These are phyloP conservation scores for Coemansia sp. DNA, from an alignment of 192 early-diverging fungal species.

Conservation along the genomic window DNA sequence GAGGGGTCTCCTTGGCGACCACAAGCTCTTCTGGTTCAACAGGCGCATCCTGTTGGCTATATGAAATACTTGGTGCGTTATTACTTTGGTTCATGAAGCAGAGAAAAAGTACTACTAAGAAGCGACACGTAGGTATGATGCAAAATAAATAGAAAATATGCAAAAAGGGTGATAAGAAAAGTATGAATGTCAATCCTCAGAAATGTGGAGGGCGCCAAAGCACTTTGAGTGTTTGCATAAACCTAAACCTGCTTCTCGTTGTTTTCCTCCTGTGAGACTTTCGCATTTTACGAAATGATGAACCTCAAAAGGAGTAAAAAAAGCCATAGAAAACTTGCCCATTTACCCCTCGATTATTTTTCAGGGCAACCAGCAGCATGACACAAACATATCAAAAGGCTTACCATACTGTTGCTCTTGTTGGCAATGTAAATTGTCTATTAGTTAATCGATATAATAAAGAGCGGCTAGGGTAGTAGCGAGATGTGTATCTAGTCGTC, in stretches of 20 bases:
- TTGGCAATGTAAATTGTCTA: too few species aligned
- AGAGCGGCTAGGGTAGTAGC: too few species aligned
- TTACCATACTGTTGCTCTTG: neutral
- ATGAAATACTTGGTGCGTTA: neutral
- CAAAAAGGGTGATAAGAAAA: neutral
- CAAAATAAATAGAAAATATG: neutral
- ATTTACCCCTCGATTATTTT: neutral
- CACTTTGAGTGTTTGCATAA: too few species aligned
- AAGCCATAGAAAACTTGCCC: neutral
- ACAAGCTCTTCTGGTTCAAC: neutral
- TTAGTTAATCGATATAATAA: too few species aligned
- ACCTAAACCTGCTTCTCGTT: neutral
- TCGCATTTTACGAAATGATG: neutral
- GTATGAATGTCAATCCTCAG: too few species aligned
- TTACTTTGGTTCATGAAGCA: neutral
- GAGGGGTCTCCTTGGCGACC: conserved; percentile 40
- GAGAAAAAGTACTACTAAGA: neutral
- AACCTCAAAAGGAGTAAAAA: neutral
- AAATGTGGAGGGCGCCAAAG: too few species aligned
- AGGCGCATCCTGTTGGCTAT: neutral
- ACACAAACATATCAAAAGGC: too few species aligned
- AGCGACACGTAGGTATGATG: neutral
- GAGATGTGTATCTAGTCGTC: too few species aligned
- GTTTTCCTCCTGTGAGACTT: neutral
- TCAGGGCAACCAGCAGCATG: too few species aligned